Evolutionary conservation across 108 stramenopile species (phyloP).

Genomic region (Pseudonitzschia multistriata): DNA sequence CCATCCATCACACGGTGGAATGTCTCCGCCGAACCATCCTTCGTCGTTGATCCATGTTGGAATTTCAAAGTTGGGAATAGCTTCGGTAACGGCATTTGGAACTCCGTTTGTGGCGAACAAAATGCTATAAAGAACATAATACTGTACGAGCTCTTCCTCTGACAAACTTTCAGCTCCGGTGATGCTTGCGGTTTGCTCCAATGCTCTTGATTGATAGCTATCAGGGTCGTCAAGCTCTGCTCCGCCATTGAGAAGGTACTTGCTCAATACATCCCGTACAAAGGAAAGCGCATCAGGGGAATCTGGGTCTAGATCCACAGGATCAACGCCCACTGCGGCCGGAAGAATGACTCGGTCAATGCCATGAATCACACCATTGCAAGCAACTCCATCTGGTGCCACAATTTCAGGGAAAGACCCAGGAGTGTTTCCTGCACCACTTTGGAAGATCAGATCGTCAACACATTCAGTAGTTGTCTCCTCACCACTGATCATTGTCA

Average conservation of each 20-base stretch:
- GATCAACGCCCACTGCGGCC: no score
- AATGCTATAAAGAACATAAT: conserved; percentile 33
- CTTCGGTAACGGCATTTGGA: conserved; percentile 19
- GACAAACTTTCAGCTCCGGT: conserved; percentile 18
- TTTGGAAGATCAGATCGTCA: conserved; percentile 22
- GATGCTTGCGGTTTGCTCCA: conserved; percentile 16
- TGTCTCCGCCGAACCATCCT: conserved; percentile 16
- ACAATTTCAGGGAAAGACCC: conserved; percentile 13
- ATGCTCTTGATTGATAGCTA: conserved; percentile 36
- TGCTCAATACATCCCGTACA: not conserved
- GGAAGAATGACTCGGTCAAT: conserved; percentile 9
- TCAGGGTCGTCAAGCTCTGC: conserved; percentile 29
- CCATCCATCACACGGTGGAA: conserved; percentile 24
- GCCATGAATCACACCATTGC: conserved; percentile 16
- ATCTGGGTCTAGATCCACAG: no score
- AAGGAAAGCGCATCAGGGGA: not conserved
- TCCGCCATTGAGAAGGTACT: not conserved
- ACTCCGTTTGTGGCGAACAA: conserved; percentile 24
- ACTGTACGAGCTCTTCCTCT: conserved; percentile 27
- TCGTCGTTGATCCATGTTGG: conserved; percentile 10
- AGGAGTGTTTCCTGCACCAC: conserved; percentile 28
- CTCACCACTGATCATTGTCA: conserved; percentile 30
- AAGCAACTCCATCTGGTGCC: conserved; percentile 33
- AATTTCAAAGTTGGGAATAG: conserved; percentile 1
- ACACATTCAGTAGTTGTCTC: conserved; percentile 22